Evolutionary conservation across 257 asterid species (phyloP).

Genomic region (Capsicum rhomboideum): DNA sequence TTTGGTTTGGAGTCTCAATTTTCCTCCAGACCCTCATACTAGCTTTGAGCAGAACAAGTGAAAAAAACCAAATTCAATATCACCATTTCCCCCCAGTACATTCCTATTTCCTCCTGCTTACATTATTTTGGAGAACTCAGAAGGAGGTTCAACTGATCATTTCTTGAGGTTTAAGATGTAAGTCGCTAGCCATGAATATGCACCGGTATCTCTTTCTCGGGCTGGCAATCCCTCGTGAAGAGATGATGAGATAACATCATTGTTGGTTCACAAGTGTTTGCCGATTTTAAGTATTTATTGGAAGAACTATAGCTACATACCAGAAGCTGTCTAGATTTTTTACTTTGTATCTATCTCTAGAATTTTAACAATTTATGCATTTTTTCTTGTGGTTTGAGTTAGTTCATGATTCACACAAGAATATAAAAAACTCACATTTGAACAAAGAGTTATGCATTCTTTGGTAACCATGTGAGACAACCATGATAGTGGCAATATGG

Average conservation of each 20-base stretch:
- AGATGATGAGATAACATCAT: background rate
- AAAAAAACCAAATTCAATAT: background rate
- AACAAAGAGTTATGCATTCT: background rate
- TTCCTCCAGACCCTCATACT: background rate
- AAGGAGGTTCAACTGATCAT: background rate
- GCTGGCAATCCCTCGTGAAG: background rate
- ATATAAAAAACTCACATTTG: background rate
- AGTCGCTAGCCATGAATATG: background rate
- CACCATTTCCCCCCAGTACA: background rate
- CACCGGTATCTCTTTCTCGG: background rate
- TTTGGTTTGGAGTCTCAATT: slow-evolving; percentile 6
- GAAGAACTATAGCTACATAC: background rate
- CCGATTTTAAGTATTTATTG: background rate
- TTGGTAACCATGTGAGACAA: too few species aligned
- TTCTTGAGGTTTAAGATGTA: background rate
- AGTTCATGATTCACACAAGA: background rate
- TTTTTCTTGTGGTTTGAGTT: background rate
- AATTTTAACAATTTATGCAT: background rate
- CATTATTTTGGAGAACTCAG: background rate
- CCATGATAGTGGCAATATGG: too few species aligned
- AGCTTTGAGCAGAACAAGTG: background rate
- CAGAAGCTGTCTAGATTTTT: background rate
- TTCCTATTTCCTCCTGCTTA: background rate
- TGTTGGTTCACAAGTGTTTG: background rate
- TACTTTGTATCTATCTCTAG: background rate